Conservation (phyloP, 768 basidiomycete genomes). For the Boletus patriciae region DNA sequence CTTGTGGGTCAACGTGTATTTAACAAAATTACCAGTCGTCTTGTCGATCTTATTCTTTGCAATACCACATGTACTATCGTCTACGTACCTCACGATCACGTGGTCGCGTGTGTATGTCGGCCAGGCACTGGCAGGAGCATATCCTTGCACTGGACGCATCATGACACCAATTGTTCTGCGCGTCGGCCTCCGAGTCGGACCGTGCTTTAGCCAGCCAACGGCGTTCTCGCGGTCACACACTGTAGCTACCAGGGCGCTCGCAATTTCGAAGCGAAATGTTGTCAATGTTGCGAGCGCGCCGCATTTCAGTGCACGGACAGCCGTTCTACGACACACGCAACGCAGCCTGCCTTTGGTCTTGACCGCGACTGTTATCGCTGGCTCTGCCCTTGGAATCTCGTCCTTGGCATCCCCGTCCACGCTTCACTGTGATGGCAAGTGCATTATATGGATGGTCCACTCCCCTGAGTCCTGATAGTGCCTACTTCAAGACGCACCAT, state of each 20-base stretch:
- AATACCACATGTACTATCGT: background rate
- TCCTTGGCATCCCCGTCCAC: slow-evolving; percentile 32
- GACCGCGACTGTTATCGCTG: slow-evolving; percentile 37
- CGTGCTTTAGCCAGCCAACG: slow-evolving; percentile 4
- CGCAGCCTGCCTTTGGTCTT: slow-evolving; percentile 20
- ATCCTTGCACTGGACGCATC: background rate
- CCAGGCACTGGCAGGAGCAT: background rate
- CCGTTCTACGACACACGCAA: slow-evolving; percentile 4
- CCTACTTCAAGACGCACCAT: slow-evolving; percentile 8
- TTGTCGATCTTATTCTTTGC: background rate
- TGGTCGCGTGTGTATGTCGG: background rate
- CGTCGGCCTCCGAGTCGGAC: slow-evolving; percentile 15
- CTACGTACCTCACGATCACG: slow-evolving; percentile 21
- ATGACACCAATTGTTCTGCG: slow-evolving; percentile 19
- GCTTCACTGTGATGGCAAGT: slow-evolving; percentile 57
- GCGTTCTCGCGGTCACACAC: background rate
- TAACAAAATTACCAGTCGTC: background rate
- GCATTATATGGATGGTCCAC: background rate
- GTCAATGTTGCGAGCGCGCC: background rate
- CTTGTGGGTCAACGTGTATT: background rate
- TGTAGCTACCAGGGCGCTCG: background rate
- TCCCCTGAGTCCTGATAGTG: slow-evolving; percentile 3
- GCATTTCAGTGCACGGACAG: background rate
- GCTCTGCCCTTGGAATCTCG: slow-evolving; percentile 47
- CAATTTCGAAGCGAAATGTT: slow-evolving; percentile 3